phyloP scores from a whole-genome alignment of 73 alveolate species.

The Tetrahymena thermophila region DNA sequence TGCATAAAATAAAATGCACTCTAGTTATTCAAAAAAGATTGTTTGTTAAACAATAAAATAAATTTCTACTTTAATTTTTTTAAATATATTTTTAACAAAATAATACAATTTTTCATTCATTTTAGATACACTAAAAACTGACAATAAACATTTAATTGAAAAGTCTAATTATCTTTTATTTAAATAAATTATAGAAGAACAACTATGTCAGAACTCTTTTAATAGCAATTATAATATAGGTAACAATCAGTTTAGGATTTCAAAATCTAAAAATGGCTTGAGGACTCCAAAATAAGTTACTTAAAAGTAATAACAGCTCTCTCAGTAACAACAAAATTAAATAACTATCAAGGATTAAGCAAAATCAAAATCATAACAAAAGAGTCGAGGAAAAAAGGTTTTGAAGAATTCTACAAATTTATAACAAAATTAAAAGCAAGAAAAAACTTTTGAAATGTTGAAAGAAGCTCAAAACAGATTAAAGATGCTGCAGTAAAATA shows the following conservation, averaged over 20 bases:
- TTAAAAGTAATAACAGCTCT: neutral
- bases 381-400: neutral
- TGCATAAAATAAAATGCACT: too few species aligned
- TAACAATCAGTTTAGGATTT: neutral
- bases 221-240: neutral
- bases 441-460: neutral
- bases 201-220: neutral
- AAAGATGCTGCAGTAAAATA: neutral
- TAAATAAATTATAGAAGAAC: neutral
- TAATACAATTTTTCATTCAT: too few species aligned
- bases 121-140: neutral
- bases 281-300: neutral
- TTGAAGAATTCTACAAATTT: neutral
- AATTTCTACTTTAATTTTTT: too few species aligned
- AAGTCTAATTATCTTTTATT: neutral
- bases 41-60: too few species aligned
- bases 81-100: too few species aligned
- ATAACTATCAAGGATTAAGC: neutral
- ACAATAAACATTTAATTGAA: neutral
- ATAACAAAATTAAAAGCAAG: neutral
- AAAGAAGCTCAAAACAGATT: neutral
- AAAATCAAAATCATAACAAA: neutral
- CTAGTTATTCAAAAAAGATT: too few species aligned
- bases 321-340: neutral
- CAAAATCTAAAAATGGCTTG: neutral